phyloP scores from a whole-genome alignment of 2,329 filamentous ascomycete species.

The Fusarium illudens region DNA sequence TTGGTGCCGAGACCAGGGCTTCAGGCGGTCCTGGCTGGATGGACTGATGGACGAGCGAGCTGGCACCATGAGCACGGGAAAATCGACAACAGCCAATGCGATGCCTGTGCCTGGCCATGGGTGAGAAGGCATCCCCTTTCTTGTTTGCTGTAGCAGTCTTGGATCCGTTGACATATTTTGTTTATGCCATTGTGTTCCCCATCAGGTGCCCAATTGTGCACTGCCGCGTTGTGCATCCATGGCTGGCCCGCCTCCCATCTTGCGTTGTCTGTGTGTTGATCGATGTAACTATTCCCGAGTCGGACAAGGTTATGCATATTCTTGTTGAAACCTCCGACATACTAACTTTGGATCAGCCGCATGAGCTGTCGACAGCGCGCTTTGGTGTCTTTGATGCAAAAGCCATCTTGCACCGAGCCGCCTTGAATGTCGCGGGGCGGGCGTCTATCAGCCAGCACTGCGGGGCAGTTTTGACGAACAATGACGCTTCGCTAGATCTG shows the following conservation, averaged over 20 bases:
- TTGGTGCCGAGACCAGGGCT: conserved; percentile 31
- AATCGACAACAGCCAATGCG: conserved; percentile 37
- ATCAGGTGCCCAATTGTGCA: conserved; percentile 23
- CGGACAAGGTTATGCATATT: conserved; percentile 27
- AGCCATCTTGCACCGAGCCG: conserved; percentile 21
- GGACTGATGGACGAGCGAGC: conserved; percentile 35
- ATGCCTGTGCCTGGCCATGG: conserved; percentile 31
- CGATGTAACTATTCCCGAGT: conserved; percentile 14
- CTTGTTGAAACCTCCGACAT: conserved; percentile 15
- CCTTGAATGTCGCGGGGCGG: background rate
- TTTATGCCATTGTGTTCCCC: conserved; percentile 36
- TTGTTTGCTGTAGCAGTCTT: conserved; percentile 18
- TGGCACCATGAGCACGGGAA: conserved; percentile 31
- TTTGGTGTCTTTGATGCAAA: conserved; percentile 29
- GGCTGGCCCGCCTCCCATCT: background rate
- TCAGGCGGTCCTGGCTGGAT: conserved; percentile 16
- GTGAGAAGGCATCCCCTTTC: conserved; percentile 12
- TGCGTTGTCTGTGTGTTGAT: background rate
- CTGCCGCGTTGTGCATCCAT: conserved; percentile 9
- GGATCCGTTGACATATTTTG: conserved; percentile 30
- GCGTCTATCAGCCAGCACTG: conserved; percentile 22
- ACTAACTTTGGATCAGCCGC: conserved; percentile 35
- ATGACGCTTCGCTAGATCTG: conserved; percentile 11
- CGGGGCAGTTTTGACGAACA: conserved; percentile 5
- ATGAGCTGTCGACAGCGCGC: conserved; percentile 13